These are phyloP conservation scores for Wickerhamomyces bovis DNA, from an alignment of 805 yeast species.

Conservation along the genomic window DNA sequence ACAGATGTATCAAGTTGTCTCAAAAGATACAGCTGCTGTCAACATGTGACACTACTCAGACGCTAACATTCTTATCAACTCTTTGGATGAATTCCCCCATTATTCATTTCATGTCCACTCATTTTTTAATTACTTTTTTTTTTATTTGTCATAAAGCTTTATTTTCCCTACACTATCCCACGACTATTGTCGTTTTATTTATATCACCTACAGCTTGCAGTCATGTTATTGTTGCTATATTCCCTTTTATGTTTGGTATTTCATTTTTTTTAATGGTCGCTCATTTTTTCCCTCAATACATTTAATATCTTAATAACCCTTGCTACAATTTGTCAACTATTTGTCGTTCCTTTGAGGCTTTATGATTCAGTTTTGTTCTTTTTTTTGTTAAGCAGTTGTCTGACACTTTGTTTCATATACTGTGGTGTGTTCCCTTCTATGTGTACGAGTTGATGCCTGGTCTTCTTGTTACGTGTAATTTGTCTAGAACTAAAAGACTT, in stretches of 20 bases:
- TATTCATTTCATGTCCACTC: conserved; percentile 4
- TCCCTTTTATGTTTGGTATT: conserved; percentile 3
- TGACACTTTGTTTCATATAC: not conserved
- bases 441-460: too few species aligned
- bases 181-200: not conserved
- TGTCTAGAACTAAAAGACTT: not conserved
- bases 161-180: not conserved
- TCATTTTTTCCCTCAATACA: conserved; percentile 7
- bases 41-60: not conserved
- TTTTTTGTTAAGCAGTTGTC: not conserved
- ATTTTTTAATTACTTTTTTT: not conserved
- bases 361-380: not conserved
- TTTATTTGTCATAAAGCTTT: not conserved
- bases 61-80: not conserved
- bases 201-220: not conserved
- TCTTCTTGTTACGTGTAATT: too few species aligned
- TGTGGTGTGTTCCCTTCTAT: too few species aligned
- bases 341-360: not conserved
- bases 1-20: not conserved
- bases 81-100: not conserved
- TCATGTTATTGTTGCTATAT: conserved; percentile 1
- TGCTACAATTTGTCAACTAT: not conserved
- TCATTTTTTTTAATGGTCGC: conserved; percentile 14
- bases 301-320: not conserved
- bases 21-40: not conserved